Conservation (phyloP, 352 stramenopile species). For the Globisporangium yorkense region DNA sequence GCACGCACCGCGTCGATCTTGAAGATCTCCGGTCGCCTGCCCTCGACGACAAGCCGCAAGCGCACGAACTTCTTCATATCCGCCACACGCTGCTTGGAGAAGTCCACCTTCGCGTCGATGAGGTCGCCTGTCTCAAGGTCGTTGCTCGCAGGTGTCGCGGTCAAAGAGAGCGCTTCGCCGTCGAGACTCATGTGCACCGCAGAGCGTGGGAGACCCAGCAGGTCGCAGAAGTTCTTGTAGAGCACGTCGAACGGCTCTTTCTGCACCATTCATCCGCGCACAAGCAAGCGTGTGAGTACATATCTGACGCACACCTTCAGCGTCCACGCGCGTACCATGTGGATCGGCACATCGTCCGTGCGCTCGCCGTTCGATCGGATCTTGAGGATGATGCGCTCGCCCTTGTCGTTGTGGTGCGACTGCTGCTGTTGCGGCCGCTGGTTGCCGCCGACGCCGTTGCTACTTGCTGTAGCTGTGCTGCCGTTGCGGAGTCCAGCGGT, state of each 20-base stretch:
- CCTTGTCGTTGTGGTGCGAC: slow-evolving; percentile 24
- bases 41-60: slow-evolving; percentile 44
- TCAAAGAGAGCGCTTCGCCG: slow-evolving; percentile 28
- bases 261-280: slow-evolving; percentile 14
- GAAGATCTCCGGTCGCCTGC: slow-evolving; percentile 50
- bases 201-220: slow-evolving; percentile 47
- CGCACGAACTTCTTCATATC: slow-evolving; percentile 57
- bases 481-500: background rate
- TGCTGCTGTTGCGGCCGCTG: background rate
- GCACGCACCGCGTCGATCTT: slow-evolving; percentile 57
- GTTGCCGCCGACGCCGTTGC: slow-evolving; percentile 1
- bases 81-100: slow-evolving; percentile 34
- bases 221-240: slow-evolving; percentile 57
- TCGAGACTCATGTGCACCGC: slow-evolving; percentile 63
- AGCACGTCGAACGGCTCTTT: slow-evolving; percentile 59
- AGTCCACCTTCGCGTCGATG: slow-evolving; percentile 73
- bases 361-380: slow-evolving; percentile 53
- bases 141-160: slow-evolving; percentile 20
- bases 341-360: slow-evolving; percentile 49
- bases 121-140: slow-evolving; percentile 58
- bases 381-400: slow-evolving; percentile 41
- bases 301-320: background rate
- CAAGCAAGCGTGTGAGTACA: background rate
- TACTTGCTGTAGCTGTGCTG: background rate
- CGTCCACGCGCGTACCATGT: slow-evolving; percentile 25